Evolutionary conservation across 495 filamentous ascomycete species (phyloP).

Genomic region (Aspergillus steynii): DNA sequence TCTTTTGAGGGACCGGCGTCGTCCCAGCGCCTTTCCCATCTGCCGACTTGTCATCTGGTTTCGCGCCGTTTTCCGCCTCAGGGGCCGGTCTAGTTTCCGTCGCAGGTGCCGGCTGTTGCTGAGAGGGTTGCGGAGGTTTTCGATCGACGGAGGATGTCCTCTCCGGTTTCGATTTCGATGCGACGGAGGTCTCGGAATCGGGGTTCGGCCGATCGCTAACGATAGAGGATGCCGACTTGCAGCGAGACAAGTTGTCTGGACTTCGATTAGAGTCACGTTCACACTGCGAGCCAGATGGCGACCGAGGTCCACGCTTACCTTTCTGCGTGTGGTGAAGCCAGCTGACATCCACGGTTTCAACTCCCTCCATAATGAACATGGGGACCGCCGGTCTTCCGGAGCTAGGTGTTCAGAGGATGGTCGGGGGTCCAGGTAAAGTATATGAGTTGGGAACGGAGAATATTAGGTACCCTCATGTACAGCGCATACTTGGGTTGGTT

Average conservation of each 20-base stretch:
- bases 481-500: slow-evolving; percentile 2
- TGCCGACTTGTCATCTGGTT: slow-evolving; percentile 19
- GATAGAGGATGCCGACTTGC: slow-evolving; percentile 39
- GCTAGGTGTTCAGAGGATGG: neutral
- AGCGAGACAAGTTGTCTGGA: slow-evolving; percentile 41
- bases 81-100: slow-evolving; percentile 18
- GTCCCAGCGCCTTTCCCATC: slow-evolving; percentile 27
- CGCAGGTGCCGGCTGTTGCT: slow-evolving; percentile 15
- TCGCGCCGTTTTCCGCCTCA: slow-evolving; percentile 25
- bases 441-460: neutral
- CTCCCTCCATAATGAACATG: slow-evolving; percentile 52
- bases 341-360: slow-evolving; percentile 67
- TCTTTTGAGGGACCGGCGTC: slow-evolving; percentile 31
- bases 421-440: neutral
- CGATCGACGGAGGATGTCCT: slow-evolving; percentile 19
- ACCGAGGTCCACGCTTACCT: slow-evolving; percentile 42
- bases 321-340: slow-evolving; percentile 69
- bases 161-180: slow-evolving; percentile 22
- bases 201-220: slow-evolving; percentile 27
- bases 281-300: neutral
- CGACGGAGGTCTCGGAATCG: slow-evolving; percentile 23
- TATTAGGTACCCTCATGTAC: neutral
- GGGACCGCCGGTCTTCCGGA: neutral
- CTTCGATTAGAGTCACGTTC: slow-evolving; percentile 6
- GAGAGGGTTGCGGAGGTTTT: slow-evolving; percentile 24